These are phyloP conservation scores for Pestalotiopsis sp. DNA, from an alignment of 2,329 filamentous ascomycete genomes.

Conservation along the genomic window DNA sequence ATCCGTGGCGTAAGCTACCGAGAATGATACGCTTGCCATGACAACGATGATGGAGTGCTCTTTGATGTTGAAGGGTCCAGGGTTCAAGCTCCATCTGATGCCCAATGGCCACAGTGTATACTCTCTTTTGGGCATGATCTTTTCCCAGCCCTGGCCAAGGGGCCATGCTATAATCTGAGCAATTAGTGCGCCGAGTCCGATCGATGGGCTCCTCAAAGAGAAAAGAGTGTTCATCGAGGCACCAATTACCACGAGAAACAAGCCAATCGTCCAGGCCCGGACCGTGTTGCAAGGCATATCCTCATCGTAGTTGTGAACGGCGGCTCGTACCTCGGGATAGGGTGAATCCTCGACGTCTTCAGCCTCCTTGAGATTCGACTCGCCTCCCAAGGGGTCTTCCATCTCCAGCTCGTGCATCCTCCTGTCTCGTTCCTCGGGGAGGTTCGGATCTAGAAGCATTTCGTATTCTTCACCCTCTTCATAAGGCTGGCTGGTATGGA, in stretches of 20 bases:
- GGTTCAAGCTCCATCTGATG: slow-evolving; percentile 60
- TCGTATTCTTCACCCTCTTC: slow-evolving; percentile 56
- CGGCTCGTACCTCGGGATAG: slow-evolving; percentile 67
- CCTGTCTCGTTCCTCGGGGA: slow-evolving; percentile 46
- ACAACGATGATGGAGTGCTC: slow-evolving; percentile 70
- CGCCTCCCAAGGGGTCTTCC: slow-evolving; percentile 24
- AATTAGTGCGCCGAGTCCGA: slow-evolving; percentile 62
- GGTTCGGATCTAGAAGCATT: slow-evolving; percentile 57
- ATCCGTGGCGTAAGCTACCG: slow-evolving; percentile 72
- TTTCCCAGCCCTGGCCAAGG: slow-evolving; percentile 63
- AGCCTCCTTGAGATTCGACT: slow-evolving; percentile 34
- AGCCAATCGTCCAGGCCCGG: slow-evolving; percentile 65
- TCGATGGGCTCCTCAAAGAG: slow-evolving; percentile 63
- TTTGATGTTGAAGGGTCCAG: slow-evolving; percentile 71
- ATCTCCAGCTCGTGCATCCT: slow-evolving; percentile 17
- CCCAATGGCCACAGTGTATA: slow-evolving; percentile 54
- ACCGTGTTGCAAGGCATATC: slow-evolving; percentile 68
- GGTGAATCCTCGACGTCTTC: slow-evolving; percentile 61
- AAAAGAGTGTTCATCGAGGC: slow-evolving; percentile 67
- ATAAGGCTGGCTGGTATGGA: slow-evolving; percentile 37
- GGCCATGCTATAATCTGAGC: slow-evolving; percentile 68
- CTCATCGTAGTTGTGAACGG: slow-evolving; percentile 67
- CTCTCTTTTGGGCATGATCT: slow-evolving; percentile 50
- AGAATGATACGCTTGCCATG: slow-evolving; percentile 74
- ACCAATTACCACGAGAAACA: slow-evolving; percentile 57